Conservation (phyloP, 2,329 filamentous ascomycete species). For the Lomentospora prolificans region DNA sequence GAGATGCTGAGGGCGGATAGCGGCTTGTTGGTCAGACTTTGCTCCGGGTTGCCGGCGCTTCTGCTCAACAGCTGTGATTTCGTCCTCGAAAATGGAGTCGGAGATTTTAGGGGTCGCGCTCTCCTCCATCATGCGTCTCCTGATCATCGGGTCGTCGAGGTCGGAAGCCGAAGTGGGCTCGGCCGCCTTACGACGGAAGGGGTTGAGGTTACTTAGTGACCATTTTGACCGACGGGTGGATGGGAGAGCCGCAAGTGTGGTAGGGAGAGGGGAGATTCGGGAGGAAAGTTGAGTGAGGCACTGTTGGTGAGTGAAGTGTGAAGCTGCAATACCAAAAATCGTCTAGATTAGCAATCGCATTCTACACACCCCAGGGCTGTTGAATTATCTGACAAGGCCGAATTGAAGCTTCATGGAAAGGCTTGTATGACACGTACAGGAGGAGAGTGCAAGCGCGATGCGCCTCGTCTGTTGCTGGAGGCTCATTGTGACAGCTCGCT, state of each 20-base stretch:
- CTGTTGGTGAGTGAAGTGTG: background rate
- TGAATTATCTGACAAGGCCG: background rate
- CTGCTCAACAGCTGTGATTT: constrained; percentile 28
- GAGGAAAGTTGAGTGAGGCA: constrained; percentile 2
- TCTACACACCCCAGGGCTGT: background rate
- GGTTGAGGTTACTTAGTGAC: constrained; percentile 29
- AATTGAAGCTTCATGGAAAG: background rate
- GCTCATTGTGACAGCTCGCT: constrained; percentile 5
- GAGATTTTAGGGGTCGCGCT: constrained; percentile 32
- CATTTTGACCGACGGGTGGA: constrained; percentile 29
- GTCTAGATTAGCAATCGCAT: background rate
- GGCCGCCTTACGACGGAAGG: constrained; percentile 13
- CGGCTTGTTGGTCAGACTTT: constrained; percentile 14
- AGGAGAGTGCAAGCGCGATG: background rate
- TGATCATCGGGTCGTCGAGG: constrained; percentile 32
- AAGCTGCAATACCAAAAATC: background rate
- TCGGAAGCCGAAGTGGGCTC: constrained; percentile 21
- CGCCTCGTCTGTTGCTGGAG: constrained; percentile 6
- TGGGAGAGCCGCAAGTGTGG: constrained; percentile 15
- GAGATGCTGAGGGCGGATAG: constrained; percentile 10
- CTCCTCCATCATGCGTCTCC: constrained; percentile 29
- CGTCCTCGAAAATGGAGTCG: constrained; percentile 56
- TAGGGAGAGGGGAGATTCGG: constrained; percentile 10
- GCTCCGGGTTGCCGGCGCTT: constrained; percentile 23
- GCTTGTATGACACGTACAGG: constrained; percentile 1